A percentile compares a stretch with the other conserved stretches of the same genome.
phyloP scores from a whole-genome alignment of 768 basidiomycete species.

The Auricularia sp. region DNA sequence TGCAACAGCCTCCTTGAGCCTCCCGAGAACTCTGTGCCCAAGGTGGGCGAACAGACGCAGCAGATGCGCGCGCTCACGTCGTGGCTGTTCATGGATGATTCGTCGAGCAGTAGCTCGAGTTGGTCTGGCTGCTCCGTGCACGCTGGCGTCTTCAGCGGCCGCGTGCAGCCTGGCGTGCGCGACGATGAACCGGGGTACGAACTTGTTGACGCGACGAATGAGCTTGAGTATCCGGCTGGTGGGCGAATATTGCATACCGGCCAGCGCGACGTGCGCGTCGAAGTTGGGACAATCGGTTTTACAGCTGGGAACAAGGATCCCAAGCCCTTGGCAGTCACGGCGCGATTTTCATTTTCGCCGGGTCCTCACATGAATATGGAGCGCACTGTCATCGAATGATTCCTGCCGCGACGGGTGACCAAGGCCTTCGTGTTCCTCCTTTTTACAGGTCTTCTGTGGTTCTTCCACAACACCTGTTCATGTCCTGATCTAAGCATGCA shows the following conservation, averaged over 20 bases:
- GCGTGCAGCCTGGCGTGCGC: not conserved
- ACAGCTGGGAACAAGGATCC: not conserved
- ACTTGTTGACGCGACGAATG: not conserved
- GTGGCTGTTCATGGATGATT: not conserved
- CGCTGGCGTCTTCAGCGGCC: not conserved
- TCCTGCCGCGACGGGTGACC: too few relatives aligned
- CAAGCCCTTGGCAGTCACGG: not conserved
- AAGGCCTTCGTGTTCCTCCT: too few relatives aligned
- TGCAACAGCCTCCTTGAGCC: not conserved
- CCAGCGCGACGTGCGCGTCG: not conserved
- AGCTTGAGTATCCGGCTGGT: not conserved
- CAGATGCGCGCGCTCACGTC: not conserved
- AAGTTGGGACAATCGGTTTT: not conserved
- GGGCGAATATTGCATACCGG: not conserved
- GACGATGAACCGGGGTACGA: not conserved
- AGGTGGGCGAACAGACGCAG: not conserved
- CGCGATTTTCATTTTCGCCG: not conserved
- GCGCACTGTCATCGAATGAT: not conserved
- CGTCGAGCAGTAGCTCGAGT: not conserved
- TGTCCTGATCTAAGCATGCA: too few relatives aligned
- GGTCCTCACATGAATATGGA: not conserved
- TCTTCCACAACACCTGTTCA: too few relatives aligned
- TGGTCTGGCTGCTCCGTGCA: not conserved
- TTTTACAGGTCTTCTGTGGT: too few relatives aligned
- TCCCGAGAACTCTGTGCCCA: not conserved